Evolutionary conservation across 768 basidiomycete genomes (phyloP), one percentile per base, ranked within the genome.

Genomic region (Mrakia frigida): DNA sequence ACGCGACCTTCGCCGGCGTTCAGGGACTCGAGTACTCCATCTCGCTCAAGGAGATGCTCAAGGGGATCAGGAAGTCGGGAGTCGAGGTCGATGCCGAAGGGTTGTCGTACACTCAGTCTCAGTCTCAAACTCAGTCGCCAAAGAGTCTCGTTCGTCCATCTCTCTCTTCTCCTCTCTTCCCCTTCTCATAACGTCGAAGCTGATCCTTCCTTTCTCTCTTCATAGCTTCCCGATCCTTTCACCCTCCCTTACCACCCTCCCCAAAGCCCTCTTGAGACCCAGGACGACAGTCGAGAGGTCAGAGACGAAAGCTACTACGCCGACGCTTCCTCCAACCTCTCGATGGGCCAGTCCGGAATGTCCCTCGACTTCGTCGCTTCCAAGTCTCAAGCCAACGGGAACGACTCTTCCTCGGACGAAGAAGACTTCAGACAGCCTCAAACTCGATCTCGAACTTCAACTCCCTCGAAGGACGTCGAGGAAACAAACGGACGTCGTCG

Each of bases 271-370:
- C 3, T 61, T 31, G 68, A 70, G n/a, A 14, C 69, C 23, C 59
- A 53, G 53, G 53, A 59, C 33, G 70, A 52, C 52, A 46, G 46
- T 18, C 74, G 59, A 6, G 39, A 31, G 23, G 65, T 67, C 14
- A 35, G 18, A n/a, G 74, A 75, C 5, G 43, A 68, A 21, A 60
- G 53, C 39, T 75, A 75, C 69, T 68, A 70, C 52, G 74, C 74
- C 28, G 74, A 75, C 33, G 39, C 41, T 6, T 74, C 73, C 21
- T 65, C 61, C 21, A 21, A 39, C 2, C 28, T 39, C 25, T 37
- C 56, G 5, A 14, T 31, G 18, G 46, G 37, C 9, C 31, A 69
- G 28, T 37, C 13, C 14, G 23, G 14, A 3, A 33, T 60, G 21
- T 31, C 41, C 6, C 53, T 68, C 16, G 33, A 63, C 37, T 35